Base-by-base conservation (phyloP, 179 eudicot genomes). In the Carnegiea gigantea region DNA sequence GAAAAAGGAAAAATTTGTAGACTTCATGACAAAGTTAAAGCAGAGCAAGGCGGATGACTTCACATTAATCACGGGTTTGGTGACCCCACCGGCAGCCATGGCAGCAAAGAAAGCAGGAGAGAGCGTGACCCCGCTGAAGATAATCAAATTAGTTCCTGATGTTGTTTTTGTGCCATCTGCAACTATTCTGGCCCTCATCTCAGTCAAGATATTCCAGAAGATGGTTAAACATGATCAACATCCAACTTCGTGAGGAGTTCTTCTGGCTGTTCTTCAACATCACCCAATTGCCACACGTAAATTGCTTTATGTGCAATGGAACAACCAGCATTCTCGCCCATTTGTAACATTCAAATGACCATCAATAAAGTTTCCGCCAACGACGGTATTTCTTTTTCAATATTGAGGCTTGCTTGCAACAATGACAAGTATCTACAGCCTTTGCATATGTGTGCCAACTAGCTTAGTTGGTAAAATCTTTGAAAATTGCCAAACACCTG, bases 1-100 rank as follows among this genome's bases (percentile, higher is more conserved):
- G 62, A 93, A 80, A 88, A 92, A 83, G 85, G 73, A 88, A 79
- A 24, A 89, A 38, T 92, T 95, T 62, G 76, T 90, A 0, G 85
- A 92, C 0, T 94, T 95, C 82, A 89, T 95, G 87, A 87, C 71
- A 83, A 60, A 0, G 90, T 92, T 70, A 88, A 73, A 21, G 84
- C 84, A 30, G 5, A 90, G 89, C 88, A 88, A 87, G 82, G 84
- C 91, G 48, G 97, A 95, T 59, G 81, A 90, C 54, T 21, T 85
- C 3, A 90, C 94, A 46, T 81, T 95, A 68, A 83, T 92, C 53
- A 86, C 97, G 10, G 99, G 99, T 51, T 67, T 95, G 77, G 88
- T 95, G 77, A 92, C 97, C 4, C 99, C 98, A 17, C 94, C 99
- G 24, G 97, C 87, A 24, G 97, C 99, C 75, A 95, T 95, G 97